These are phyloP conservation scores for Mallotus japonicus DNA, from an alignment of 441 rosid species.

Conservation along the genomic window DNA sequence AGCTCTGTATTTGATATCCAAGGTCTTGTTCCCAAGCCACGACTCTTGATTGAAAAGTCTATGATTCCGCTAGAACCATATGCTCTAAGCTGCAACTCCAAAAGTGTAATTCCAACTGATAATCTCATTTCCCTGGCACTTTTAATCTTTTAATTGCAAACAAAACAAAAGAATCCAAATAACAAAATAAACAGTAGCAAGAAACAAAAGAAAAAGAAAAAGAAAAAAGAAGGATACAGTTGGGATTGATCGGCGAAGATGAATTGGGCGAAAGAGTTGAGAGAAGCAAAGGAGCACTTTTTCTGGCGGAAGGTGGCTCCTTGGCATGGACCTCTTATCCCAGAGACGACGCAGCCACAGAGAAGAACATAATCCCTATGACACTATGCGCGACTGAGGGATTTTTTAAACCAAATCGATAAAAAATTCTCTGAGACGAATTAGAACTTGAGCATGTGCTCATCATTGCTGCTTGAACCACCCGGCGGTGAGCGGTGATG, in stretches of 20 bases:
- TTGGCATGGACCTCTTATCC: constrained; percentile 55
- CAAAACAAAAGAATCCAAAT: no score
- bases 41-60: no score
- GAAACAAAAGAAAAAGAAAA: background rate
- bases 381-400: constrained; percentile 41
- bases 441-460: constrained; percentile 31
- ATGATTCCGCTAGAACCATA: no score
- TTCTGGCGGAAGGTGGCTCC: constrained; percentile 33
- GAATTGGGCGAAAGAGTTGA: constrained; percentile 79
- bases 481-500: constrained; percentile 32
- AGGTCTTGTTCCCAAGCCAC: no score
- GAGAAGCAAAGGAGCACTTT: constrained; percentile 48
- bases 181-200: background rate
- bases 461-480: constrained; percentile 34
- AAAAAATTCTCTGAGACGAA: constrained; percentile 33
- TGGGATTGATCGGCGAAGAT: constrained; percentile 70
- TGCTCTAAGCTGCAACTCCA: no score
- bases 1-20: no score
- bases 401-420: constrained; percentile 28
- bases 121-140: constrained; percentile 84
- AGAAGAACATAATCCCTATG: constrained; percentile 44
- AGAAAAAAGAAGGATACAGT: constrained; percentile 33
- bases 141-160: background rate
- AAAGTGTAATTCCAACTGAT: no score
- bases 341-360: constrained; percentile 52